Conservation (phyloP, 108 stramenopile species). For the Chaetoceros tenuissimus region DNA sequence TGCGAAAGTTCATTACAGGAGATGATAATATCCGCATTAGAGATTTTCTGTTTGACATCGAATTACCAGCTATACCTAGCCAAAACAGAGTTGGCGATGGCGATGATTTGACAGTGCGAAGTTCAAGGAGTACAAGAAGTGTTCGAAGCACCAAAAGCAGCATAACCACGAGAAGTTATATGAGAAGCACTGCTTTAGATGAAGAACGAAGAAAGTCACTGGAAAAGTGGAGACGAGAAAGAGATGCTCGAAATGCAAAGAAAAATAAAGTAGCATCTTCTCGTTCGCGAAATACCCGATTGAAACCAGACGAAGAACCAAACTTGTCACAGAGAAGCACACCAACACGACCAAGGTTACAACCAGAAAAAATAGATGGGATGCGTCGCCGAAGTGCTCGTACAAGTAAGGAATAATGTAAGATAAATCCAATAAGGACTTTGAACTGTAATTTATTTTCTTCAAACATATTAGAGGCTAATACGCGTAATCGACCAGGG, state of each 20-base stretch:
- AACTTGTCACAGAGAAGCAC: no score
- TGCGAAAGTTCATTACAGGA: conserved; percentile 34
- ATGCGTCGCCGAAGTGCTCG: no score
- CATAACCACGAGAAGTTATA: neutral
- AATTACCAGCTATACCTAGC: conserved; percentile 20
- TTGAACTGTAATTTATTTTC: no score
- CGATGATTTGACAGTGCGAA: neutral
- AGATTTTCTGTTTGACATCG: conserved; percentile 38
- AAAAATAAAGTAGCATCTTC: no score
- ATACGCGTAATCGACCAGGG: neutral
- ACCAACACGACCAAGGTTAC: no score
- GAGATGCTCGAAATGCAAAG: neutral
- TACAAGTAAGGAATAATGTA: no score
- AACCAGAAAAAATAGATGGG: no score
- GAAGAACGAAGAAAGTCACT: neutral
- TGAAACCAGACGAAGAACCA: no score
- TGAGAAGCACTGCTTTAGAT: neutral
- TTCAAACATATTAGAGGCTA: no score
- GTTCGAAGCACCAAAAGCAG: neutral
- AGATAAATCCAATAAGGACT: no score
- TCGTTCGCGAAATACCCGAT: no score
- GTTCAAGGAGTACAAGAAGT: neutral
- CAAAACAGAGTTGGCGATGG: neutral
- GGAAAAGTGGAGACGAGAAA: neutral
- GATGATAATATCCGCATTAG: conserved; percentile 34